Evolutionary conservation across 2,329 filamentous ascomycete species (phyloP), one percentile per base, ranked within the genome.

Genomic region (Berkeleyomyces basicola): DNA sequence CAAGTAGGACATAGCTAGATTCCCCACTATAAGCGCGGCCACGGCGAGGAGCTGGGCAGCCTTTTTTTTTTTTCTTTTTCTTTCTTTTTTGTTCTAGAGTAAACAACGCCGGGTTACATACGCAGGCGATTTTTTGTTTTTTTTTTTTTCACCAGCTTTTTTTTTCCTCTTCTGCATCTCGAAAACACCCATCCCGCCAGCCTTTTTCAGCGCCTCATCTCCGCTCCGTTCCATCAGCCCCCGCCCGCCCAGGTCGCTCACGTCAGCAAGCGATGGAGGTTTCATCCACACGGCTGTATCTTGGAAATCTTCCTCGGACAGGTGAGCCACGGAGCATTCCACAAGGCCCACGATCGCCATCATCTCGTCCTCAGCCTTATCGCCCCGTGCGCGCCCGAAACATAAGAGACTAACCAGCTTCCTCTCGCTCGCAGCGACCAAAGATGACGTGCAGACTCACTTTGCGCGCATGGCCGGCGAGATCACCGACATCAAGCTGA

Each of bases 401-500:
- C 23, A 23, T 1, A 23, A 23, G 23, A 23, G 23, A 23, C 23
- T 23, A 23, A 23, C 23, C 23, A 23, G 23, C 23, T 23, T 23
- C 23, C 23, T 23, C 23, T 2, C 23, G 23, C 23, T 23, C 23
- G 23, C 78, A 95, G 91, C 89, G 78, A 96, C 91, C 76, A 97
- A 97, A 80, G 85, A 88, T 76, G 92, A 99, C 74, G 87, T 99
- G 74, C 91, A 97, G 78, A 84, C 85, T 70, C 92, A 97, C 76
- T 99, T 99, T 78, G 86, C 86, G 74, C 90, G 96, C 84, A 93
- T 92, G 73, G 92, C 90, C 69, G 93, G 93, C 74, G 90, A 96
- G 74, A 97, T 99, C 73, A 93, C 88, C 69, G 93, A 99, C 79
- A 92, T 99, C 78, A 99, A 99, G 80, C 84, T 99, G 67, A 99